Evolutionary conservation across 805 yeast species (phyloP), one percentile per base, ranked within the genome.

Genomic region (Zygosaccharomyces bailii): DNA sequence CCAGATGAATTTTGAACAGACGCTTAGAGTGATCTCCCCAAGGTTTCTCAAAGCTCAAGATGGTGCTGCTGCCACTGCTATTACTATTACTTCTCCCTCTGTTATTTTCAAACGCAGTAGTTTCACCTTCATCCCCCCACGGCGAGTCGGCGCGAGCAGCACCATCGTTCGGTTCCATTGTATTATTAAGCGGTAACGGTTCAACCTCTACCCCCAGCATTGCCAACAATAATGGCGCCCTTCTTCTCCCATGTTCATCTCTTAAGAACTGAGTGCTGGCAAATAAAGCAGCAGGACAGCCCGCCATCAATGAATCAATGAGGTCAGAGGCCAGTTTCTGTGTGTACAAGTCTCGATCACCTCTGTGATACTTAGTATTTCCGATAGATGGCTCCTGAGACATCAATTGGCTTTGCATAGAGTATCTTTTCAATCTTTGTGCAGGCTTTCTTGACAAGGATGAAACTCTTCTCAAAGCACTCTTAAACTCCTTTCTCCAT

Each of bases 141-240:
- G 24, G 14, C n/a, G 42, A 29, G 4, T 16, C 34, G n/a, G 29
- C 20, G 7, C 33, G 21, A 10, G 11, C 16, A 6, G 25, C 18
- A 10, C n/a, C 19, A 39, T 31, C 31, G 43, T 39, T 31, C 7
- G 24, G 18, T 11, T 31, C 31, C 17, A 14, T 23, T 5, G 35
- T 23, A 21, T 18, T 38, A 18, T 5, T 18, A 18, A 29, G 19
- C 13, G 18, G 30, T 14, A 40, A 75, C 65, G 61, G 65, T 35
- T 54, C 55, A 4, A 93, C 72, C 34, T 75, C 73, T 33, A 89
- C 71, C 4, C 87, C 84, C 18, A 93, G 58, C 63, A 89, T 77
- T 13, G 86, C 82, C 31, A 89, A 65, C 32, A 93, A 63, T 25
- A 91, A 71, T 1, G 99, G 96, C 0, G 96, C 93, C 48, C 96